phyloP scores from a whole-genome alignment of 75 land plant species.

The Selaginella moellendorffii region DNA sequence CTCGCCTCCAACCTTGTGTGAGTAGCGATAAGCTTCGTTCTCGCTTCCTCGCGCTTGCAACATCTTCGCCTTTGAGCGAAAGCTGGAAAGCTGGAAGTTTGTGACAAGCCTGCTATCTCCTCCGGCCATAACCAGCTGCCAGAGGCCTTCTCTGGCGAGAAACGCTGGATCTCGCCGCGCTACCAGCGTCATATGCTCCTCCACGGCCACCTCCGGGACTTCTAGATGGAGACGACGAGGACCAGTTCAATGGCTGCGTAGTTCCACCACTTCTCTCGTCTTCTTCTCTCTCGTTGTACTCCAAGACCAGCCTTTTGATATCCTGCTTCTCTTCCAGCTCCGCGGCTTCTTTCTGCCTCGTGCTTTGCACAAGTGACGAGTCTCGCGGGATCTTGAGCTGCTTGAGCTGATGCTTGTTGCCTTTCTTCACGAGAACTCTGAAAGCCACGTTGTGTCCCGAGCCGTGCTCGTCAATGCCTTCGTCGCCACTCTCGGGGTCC shows the following conservation, averaged over 20 bases:
- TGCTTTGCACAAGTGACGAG: conserved; percentile 83
- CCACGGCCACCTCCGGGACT: not conserved
- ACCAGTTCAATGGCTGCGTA: conserved; percentile 47
- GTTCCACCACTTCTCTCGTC: conserved; percentile 52
- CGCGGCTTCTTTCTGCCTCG: conserved; percentile 94
- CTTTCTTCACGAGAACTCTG: conserved; percentile 81
- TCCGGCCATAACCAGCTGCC: not conserved
- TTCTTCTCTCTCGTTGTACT: conserved; percentile 94
- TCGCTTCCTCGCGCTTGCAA: no score
- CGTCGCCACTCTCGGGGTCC: conserved; percentile 49
- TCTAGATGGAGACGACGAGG: conserved; percentile 13
- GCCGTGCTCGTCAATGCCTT: conserved; percentile 22
- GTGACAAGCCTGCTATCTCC: not conserved
- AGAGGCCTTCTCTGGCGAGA: not conserved
- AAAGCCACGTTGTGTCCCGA: conserved; percentile 50
- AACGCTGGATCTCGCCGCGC: not conserved
- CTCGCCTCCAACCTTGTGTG: no score
- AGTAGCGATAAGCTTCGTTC: no score
- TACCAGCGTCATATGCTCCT: no score
- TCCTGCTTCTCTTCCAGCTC: conserved; percentile 95
- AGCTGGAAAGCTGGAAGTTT: no score
- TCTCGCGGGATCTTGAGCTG: conserved; percentile 82
- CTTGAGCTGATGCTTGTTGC: conserved; percentile 88
- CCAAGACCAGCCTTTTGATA: conserved; percentile 72
- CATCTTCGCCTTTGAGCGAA: no score